Evolutionary conservation across 2,329 filamentous ascomycete genomes (phyloP).

Genomic region (Paracoccidioides brasiliensis): DNA sequence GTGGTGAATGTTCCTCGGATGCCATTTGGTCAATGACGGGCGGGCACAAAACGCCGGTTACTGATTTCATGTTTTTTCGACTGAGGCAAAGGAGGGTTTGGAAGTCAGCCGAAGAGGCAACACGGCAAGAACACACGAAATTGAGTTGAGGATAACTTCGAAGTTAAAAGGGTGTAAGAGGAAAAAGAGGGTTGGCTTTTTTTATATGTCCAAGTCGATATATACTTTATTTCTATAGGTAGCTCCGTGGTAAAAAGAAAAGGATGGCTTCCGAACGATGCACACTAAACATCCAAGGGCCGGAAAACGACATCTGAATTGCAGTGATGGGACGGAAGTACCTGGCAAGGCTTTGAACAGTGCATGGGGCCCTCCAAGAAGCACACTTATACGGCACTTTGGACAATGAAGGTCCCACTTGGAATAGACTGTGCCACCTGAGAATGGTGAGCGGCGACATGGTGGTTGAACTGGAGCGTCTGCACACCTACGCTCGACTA

Average conservation of each 20-base stretch:
- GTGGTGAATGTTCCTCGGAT: slow-evolving; percentile 1
- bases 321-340: not conserved
- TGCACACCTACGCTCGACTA: slow-evolving; percentile 4
- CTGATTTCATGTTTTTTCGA: not conserved
- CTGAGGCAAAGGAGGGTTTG: not conserved
- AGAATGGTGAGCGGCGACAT: slow-evolving; percentile 1
- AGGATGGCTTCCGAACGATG: not conserved
- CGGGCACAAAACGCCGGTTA: not conserved
- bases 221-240: not conserved
- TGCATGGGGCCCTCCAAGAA: not conserved
- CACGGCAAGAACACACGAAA: not conserved
- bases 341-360: not conserved
- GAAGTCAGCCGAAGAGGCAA: not conserved
- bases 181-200: not conserved
- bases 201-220: not conserved
- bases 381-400: slow-evolving; percentile 1
- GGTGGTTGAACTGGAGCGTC: not conserved
- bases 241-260: not conserved
- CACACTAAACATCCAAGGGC: not conserved
- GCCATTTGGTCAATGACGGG: not conserved
- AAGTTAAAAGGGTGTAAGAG: not conserved
- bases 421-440: slow-evolving; percentile 3
- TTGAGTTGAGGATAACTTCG: not conserved
- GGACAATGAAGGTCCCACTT: not conserved
- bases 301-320: not conserved